Evolutionary conservation across 192 early-diverging fungal genomes (phyloP).

Genomic region (Chytriomyces sp.): DNA sequence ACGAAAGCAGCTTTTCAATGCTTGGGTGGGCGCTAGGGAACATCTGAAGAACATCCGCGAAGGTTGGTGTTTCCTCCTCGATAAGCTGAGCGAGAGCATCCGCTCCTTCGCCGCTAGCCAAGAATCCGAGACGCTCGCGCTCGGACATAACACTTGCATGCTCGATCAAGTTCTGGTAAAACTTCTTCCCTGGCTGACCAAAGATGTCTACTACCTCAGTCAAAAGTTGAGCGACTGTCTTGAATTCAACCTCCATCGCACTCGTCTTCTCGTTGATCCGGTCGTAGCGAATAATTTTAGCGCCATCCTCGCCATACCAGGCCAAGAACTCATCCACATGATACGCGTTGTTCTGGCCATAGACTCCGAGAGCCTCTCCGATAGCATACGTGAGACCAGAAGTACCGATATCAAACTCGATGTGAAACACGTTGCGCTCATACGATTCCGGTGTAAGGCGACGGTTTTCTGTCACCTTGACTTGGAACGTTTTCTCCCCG

Average conservation of each 20-base stretch:
- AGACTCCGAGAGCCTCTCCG: conserved; percentile 92
- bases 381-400: conserved; percentile 87
- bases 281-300: conserved; percentile 63
- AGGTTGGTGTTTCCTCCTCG: conserved; percentile 77
- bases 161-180: conserved; percentile 80
- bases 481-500: conserved; percentile 58
- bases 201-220: conserved; percentile 86
- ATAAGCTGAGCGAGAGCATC: conserved; percentile 79
- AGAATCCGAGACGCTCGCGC: conserved; percentile 47
- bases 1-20: conserved; percentile 67
- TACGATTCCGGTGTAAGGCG: conserved; percentile 87
- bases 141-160: conserved; percentile 72
- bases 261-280: conserved; percentile 56
- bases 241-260: conserved; percentile 56
- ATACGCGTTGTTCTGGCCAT: conserved; percentile 79
- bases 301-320: conserved; percentile 70
- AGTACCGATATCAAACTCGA: conserved; percentile 86
- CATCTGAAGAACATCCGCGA: conserved; percentile 83
- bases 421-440: conserved; percentile 96
- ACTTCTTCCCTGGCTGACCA: conserved; percentile 92
- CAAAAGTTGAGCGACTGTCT: conserved; percentile 78
- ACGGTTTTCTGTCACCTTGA: conserved; percentile 71
- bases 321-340: conserved; percentile 75
- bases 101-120: conserved; percentile 61
- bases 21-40: conserved; percentile 81